Evolutionary conservation across 139 green algal species (phyloP), one percentile per base, ranked within the genome.

Genomic region (Chlorella sp.): DNA sequence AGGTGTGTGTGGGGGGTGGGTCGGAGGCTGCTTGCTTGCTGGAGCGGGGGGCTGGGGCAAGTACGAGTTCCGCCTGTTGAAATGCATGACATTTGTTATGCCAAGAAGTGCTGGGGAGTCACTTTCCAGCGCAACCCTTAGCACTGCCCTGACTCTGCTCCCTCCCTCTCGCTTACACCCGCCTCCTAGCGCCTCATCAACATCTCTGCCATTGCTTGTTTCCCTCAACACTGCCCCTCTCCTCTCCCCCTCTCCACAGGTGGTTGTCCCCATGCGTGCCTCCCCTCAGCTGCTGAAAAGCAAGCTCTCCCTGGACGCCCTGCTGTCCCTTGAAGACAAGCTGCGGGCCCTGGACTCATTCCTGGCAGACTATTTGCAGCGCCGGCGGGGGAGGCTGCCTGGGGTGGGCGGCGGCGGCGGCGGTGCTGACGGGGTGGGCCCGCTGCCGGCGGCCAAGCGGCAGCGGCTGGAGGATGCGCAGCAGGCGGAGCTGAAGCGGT

Each of bases 381-480:
- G 92, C 53, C 83, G 88, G 48, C 39, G 68, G 28, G 61, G 32
- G 4, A 22, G 68, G 79, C 83, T 39, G 39, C 83, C 84, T 24
- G 32, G 61, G n/a, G 39, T 53, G 30, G 34, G 32, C 3, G 48
- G 12, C 71, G 80, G 75, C 60, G 34, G 32, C 71, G 80, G 57
- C 60, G 75, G 57, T 64, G 32, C 37, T 30, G 40, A 34, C 37
- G 61, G 57, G 60, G 32, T 48, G 18, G 48, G 57, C 78, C 57
- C 30, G 68, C 76, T 68, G 88, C 92, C 85, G 14, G 79, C 86
- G 19, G 92, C 91, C 85, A 98, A 98, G 91, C 93, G 96, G 81
- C 96, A 95, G 87, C 89, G 94, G 36, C 89, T 98, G 91, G 94
- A 94, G 78, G 93, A 97, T 57, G 95, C 95, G 18, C 91, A 91